Percentiles rank a stretch among this genome's conserved stretches.
phyloP scores from a whole-genome alignment of 2,329 filamentous ascomycete species.

The Byssothecium circinans region DNA sequence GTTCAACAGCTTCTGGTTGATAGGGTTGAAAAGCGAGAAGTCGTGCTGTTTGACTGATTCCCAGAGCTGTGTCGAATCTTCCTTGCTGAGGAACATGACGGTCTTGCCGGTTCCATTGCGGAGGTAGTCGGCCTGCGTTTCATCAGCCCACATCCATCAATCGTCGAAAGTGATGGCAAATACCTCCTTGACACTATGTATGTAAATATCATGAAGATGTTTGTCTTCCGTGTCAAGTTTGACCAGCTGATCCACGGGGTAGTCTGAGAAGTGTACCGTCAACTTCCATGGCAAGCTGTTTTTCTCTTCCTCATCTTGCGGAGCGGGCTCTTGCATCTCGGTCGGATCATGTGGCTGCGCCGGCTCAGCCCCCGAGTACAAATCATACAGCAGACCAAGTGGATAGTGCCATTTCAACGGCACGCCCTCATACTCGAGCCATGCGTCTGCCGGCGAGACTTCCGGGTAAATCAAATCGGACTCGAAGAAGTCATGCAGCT shows the following conservation, averaged over 20 bases:
- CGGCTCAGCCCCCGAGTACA: conserved; percentile 63
- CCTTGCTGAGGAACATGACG: conserved; percentile 85
- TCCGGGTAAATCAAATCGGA: conserved; percentile 60
- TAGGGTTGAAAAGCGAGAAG: conserved; percentile 68
- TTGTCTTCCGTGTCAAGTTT: conserved; percentile 57
- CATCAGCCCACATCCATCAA: conserved; percentile 2
- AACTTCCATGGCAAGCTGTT: conserved; percentile 62
- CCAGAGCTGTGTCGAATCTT: conserved; percentile 82
- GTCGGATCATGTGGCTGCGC: conserved; percentile 29
- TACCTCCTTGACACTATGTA: conserved; percentile 69
- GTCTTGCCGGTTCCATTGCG: conserved; percentile 85
- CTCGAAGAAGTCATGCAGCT: conserved; percentile 64
- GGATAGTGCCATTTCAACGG: conserved; percentile 74
- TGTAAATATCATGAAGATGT: conserved; percentile 65
- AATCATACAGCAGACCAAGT: conserved; percentile 67
- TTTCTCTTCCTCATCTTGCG: conserved; percentile 20
- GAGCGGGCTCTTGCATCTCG: conserved; percentile 16
- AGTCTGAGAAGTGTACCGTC: conserved; percentile 62
- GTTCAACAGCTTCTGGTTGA: conserved; percentile 77
- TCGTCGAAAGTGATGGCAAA: conserved; percentile 5
- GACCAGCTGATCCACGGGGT: conserved; percentile 61
- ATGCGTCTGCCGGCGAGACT: conserved; percentile 56
- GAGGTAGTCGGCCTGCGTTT: conserved; percentile 72
- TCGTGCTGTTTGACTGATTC: conserved; percentile 77
- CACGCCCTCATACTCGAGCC: conserved; percentile 69